phyloP scores from a whole-genome alignment of 2,329 filamentous ascomycete genomes.

The Monosporascus sp. region DNA sequence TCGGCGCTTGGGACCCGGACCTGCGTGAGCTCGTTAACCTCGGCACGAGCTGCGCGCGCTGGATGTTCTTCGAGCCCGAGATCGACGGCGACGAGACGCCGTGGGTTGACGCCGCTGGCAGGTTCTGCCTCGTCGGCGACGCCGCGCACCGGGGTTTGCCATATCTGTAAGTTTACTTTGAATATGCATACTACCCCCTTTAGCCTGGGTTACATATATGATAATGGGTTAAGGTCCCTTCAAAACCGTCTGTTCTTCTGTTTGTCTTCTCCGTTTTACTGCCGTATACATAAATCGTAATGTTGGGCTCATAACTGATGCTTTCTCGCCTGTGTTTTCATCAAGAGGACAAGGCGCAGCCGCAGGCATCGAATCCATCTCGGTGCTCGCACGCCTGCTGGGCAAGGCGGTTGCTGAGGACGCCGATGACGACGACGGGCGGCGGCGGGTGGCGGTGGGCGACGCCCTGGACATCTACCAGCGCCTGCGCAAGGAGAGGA shows the following conservation, averaged over 20 bases:
- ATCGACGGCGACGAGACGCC: slow-evolving; percentile 9
- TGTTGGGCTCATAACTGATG: no score
- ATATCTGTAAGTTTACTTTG: slow-evolving; percentile 12
- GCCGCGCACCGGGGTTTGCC: slow-evolving; percentile 13
- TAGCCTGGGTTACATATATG: background rate
- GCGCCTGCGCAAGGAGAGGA: slow-evolving; percentile 14
- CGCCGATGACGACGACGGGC: background rate
- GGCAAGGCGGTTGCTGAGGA: slow-evolving; percentile 2
- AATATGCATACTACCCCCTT: background rate
- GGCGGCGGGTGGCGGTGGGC: background rate
- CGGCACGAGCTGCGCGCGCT: slow-evolving; percentile 6
- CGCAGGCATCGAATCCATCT: slow-evolving; percentile 13
- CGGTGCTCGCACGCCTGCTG: slow-evolving; percentile 11
- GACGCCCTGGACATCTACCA: slow-evolving; percentile 10
- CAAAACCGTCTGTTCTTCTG: no score
- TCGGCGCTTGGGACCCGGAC: slow-evolving; percentile 11
- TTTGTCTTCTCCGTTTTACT: no score
- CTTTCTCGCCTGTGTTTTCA: no score
- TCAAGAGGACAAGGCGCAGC: slow-evolving; percentile 15
- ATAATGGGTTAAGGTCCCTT: no score
- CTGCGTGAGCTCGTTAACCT: slow-evolving; percentile 14
- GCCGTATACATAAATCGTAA: no score
- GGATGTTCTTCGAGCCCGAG: slow-evolving; percentile 13
- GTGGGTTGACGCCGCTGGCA: slow-evolving; percentile 11
- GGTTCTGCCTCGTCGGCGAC: slow-evolving; percentile 15